A percentile compares a stretch with the other conserved stretches of the same genome.
phyloP scores from a whole-genome alignment of 2,329 filamentous ascomycete genomes.

The Pyrenophora tritici-repentis region DNA sequence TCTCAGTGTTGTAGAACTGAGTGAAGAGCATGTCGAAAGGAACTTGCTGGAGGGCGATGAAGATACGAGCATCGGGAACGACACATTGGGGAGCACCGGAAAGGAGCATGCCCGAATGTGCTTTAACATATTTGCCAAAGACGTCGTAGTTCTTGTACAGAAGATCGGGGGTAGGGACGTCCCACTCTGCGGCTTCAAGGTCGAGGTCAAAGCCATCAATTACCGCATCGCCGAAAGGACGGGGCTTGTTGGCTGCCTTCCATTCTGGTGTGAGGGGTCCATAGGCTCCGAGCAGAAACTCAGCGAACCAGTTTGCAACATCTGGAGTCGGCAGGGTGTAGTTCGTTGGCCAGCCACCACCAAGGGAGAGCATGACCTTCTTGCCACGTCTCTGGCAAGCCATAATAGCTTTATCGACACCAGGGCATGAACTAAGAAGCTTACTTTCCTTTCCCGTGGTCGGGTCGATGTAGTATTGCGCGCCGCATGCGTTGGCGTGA shows the following conservation, averaged over 20 bases:
- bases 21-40: conserved; percentile 60
- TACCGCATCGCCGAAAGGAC: conserved; percentile 54
- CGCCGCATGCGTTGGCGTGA: conserved; percentile 60
- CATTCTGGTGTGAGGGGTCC: conserved; percentile 48
- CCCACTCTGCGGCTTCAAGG: conserved; percentile 40
- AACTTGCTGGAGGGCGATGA: conserved; percentile 51
- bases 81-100: conserved; percentile 60
- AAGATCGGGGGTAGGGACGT: conserved; percentile 26
- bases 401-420: conserved; percentile 46
- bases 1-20: conserved; percentile 61
- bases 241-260: conserved; percentile 39
- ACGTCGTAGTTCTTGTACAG: conserved; percentile 51
- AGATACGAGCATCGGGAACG: conserved; percentile 54
- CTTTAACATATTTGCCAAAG: conserved; percentile 56
- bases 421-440: conserved; percentile 9
- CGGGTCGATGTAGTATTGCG: conserved; percentile 41
- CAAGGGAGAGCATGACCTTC: conserved; percentile 53
- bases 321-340: conserved; percentile 52
- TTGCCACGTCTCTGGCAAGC: conserved; percentile 42
- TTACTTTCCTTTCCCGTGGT: not conserved
- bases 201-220: conserved; percentile 62
- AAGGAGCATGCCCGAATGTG: conserved; percentile 52
- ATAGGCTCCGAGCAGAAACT: conserved; percentile 58
- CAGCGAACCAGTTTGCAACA: conserved; percentile 53
- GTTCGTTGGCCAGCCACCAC: conserved; percentile 48